Percentiles rank a stretch among this genome's conserved stretches.
Conservation (phyloP, 2,329 filamentous ascomycete species). For the Fusarium sp. region DNA sequence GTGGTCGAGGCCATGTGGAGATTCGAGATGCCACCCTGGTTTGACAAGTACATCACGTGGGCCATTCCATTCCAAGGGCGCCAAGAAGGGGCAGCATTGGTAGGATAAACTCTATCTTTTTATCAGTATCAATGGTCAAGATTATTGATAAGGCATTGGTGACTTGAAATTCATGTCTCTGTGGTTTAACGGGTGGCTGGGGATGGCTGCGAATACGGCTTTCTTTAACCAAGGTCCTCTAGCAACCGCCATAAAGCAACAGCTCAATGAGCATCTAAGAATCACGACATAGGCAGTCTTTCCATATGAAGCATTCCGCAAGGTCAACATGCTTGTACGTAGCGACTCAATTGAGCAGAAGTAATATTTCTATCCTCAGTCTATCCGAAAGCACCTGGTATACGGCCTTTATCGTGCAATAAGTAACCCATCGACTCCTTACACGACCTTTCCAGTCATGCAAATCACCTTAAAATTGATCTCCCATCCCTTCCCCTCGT, state of each 20-base stretch:
- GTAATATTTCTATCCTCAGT: too few species aligned
- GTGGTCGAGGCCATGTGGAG: conserved; percentile 37
- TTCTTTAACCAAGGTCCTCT: not conserved
- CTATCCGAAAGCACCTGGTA: too few species aligned
- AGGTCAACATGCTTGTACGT: too few species aligned
- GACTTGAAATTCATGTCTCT: not conserved
- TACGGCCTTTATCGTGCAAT: too few species aligned
- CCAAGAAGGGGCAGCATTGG: conserved; percentile 9
- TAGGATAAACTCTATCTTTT: not conserved
- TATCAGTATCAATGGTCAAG: not conserved
- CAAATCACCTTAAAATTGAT: conserved; percentile 47
- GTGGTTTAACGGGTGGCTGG: not conserved
- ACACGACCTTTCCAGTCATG: conserved; percentile 47
- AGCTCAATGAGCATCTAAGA: not conserved
- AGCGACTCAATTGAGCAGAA: too few species aligned
- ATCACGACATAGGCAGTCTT: not conserved
- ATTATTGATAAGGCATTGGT: not conserved
- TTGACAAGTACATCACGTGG: conserved; percentile 45
- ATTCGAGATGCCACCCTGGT: conserved; percentile 49
- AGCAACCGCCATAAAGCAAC: not conserved
- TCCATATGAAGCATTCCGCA: too few species aligned
- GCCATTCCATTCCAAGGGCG: conserved; percentile 16
- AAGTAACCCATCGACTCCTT: not conserved
- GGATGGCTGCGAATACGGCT: not conserved
- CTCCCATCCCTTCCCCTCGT: conserved; percentile 51